phyloP scores from a whole-genome alignment of 176 grass and related monocot genomes.

The Triticum turgidum region DNA sequence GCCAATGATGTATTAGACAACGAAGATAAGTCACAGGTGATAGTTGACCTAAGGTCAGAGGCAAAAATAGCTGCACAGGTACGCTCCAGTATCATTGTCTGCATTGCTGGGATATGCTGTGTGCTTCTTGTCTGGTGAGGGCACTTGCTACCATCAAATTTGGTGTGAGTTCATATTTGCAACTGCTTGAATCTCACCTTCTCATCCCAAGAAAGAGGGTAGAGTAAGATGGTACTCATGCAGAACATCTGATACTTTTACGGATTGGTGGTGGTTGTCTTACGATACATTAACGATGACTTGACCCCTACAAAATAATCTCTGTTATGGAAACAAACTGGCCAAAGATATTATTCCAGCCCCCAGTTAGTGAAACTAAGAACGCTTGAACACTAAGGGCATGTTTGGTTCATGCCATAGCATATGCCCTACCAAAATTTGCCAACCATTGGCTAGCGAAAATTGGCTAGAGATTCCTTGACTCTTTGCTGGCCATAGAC shows the following conservation, averaged over 20 bases:
- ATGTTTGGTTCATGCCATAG: not conserved
- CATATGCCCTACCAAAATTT: not conserved
- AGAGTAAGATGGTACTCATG: not conserved
- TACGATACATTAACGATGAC: not conserved
- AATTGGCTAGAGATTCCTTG: not conserved
- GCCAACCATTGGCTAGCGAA: not conserved
- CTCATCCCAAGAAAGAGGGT: not conserved
- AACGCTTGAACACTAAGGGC: not conserved
- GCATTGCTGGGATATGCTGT: not conserved
- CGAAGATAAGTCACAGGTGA: slow-evolving; percentile 33
- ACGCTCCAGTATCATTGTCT: slow-evolving; percentile 15
- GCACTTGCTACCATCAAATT: slow-evolving; percentile 7
- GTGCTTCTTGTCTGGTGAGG: not conserved
- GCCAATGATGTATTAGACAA: slow-evolving; percentile 30
- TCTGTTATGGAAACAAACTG: not conserved
- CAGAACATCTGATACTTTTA: slow-evolving; percentile 5
- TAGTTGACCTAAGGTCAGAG: slow-evolving; percentile 66
- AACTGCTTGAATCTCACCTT: slow-evolving; percentile 16
- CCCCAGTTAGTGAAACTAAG: not conserved
- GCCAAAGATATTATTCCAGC: not conserved
- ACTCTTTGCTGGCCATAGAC: not conserved
- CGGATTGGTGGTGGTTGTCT: not conserved
- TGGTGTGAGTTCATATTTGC: not conserved
- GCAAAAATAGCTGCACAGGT: slow-evolving; percentile 72
- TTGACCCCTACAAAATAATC: not conserved